Evolutionary conservation across 2,329 filamentous ascomycete genomes (phyloP), one percentile per base, ranked within the genome.

Genomic region (Penicillium paneum): DNA sequence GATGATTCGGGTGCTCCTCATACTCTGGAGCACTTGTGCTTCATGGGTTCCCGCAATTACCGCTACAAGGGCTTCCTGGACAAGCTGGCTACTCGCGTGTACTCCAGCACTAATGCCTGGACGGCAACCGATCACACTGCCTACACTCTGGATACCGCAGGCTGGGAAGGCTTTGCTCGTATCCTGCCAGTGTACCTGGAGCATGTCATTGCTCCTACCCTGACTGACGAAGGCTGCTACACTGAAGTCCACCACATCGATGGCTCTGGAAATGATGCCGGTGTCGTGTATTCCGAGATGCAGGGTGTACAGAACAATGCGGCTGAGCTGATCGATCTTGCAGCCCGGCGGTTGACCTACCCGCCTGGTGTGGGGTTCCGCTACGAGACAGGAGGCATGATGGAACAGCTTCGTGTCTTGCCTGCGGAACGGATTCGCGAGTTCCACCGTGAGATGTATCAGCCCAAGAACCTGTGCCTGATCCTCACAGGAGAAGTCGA

Each of bases 231-330:
- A 52, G 91, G 86, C 11, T 97, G 95, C 70, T 88, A 93, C 61
- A 99, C 94, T 3, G 94, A 99, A 73, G 94, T 99, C 1, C 91
- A 96, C 76, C 94, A 99, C 71, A 84, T 99, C 52, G 91, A 99
- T 69, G 93, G 91, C 15, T 85, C 90, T 62, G 94, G 94, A 53
- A 89, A 97, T 60, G 94, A 99, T 80, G 94, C 94, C 39, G 94
- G 91, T 59, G 92, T 97, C 1, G 94, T 99, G 8, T 99, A 99
- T 74, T 97, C 93, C 0, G 94, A 99, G 75, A 99, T 99, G 94
- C 94, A 99, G 74, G 94, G 87, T 24, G 86, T 96, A 2, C 89
- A 97, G 69, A 96, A 96, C 69, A 87, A 85, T 49, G 86, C 89
- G 61, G 79, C 81, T 8, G 91, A 96, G 71, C 83, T 97, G 55